phyloP scores from a whole-genome alignment of 345 rosid genomes.

The Salix viminalis region DNA sequence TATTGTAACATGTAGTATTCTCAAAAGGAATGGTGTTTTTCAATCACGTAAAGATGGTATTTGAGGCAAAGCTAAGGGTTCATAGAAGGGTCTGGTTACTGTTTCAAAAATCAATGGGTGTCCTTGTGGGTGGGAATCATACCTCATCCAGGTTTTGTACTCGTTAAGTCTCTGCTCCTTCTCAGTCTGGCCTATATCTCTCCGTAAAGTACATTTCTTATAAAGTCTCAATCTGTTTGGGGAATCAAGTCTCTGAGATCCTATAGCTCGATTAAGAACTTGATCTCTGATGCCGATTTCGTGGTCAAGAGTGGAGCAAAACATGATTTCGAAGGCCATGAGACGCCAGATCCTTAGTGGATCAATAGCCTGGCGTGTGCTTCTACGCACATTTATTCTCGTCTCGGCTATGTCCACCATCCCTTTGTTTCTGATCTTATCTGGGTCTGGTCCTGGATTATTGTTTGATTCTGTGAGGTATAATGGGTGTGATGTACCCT shows the following conservation, averaged over 20 bases:
- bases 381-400: constrained; percentile 54
- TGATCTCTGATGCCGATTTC: neutral
- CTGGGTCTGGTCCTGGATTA: constrained; percentile 38
- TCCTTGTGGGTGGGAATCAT: constrained; percentile 99
- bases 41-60: constrained; percentile 36
- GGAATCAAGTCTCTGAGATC: neutral
- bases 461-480: constrained; percentile 20
- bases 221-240: neutral
- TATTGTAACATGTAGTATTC: constrained; percentile 22
- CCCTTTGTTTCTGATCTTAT: constrained; percentile 46
- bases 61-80: constrained; percentile 35
- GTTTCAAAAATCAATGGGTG: constrained; percentile 57
- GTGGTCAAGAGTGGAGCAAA: constrained; percentile 2
- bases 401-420: constrained; percentile 48
- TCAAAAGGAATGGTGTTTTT: constrained; percentile 18
- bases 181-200: constrained; percentile 32
- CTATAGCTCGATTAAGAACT: neutral
- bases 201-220: constrained; percentile 4
- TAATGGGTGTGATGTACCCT: constrained; percentile 40
- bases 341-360: constrained; percentile 40
- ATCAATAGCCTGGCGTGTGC: constrained; percentile 54
- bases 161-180: constrained; percentile 42
- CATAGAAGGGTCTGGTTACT: constrained; percentile 69
- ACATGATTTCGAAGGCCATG: constrained; percentile 50
- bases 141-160: constrained; percentile 97